These are phyloP conservation scores for Pichia terricola DNA, from an alignment of 1,139 yeast species.

Conservation along the genomic window DNA sequence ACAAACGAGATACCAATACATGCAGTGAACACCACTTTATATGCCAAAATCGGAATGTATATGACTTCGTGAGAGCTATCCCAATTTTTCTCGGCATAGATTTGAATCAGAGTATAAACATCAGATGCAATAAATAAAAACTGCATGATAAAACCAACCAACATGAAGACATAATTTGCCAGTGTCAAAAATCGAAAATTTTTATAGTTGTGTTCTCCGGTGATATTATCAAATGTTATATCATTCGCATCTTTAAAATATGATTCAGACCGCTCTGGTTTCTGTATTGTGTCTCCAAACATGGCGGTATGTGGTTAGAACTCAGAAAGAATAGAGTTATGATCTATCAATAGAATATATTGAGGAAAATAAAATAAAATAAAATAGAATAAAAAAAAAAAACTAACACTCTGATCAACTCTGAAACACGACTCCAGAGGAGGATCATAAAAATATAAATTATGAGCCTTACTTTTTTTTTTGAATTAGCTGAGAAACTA, in stretches of 20 bases:
- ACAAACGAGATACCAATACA: conserved; percentile 72
- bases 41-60: conserved; percentile 49
- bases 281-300: too few species aligned
- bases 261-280: too few species aligned
- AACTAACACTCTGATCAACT: too few species aligned
- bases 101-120: conserved; percentile 68
- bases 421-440: too few species aligned
- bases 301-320: too few species aligned
- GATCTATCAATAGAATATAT: too few species aligned
- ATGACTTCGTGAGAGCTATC: conserved; percentile 41
- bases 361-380: too few species aligned
- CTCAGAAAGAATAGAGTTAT: too few species aligned
- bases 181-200: conserved; percentile 47
- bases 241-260: conserved; percentile 15
- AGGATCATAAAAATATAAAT: too few species aligned
- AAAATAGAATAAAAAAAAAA: too few species aligned
- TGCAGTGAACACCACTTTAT: conserved; percentile 78
- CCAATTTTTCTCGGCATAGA: conserved; percentile 74
- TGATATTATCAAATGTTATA: conserved; percentile 25
- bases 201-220: conserved; percentile 40
- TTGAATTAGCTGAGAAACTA: too few species aligned
- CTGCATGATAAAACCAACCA: conserved; percentile 44
- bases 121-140: conserved; percentile 60
- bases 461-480: too few species aligned
- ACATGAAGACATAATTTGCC: conserved; percentile 41